Base-by-base conservation (phyloP, 2,329 filamentous ascomycete species). In the Cordyceps tenuipes region DNA sequence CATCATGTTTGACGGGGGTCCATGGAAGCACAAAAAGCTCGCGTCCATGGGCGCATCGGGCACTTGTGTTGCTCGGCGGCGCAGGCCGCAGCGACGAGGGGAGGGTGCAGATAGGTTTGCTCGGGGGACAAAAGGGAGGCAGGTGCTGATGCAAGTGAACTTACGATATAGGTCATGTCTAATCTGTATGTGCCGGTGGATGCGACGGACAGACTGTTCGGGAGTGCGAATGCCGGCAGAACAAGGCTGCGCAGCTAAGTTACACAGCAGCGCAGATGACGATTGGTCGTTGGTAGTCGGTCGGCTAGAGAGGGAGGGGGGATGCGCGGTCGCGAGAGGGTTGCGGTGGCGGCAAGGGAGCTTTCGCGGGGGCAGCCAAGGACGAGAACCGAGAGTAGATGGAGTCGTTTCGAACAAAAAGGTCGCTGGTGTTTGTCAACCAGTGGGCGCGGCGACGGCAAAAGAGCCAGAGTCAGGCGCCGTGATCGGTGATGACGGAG, bases 111-210 rank as follows among this genome's bases (percentile, higher is more conserved):
- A 51, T 17, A 21, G 47, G 56, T 43, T 43, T 21, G 55, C 46
- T 43, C 10, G 26, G 17, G 21, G n/a, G 39, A 36, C 5, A 26
- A 21, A 13, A 59, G 17, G 26, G 49, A 44, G 7, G 26, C 41
- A 44, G 7, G 19, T 19, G 41, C 7, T 17, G 13, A 31, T 49
- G 48, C 21, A 36, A 43, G 13, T 50, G 59, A 62, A 74, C 72
- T 74, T 69, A 74, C 72, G 70, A 73, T 74, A 66, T 73, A 73
- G 68, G 72, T 72, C 72, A 74, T 74, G 69, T 69, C 46, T 31
- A n/a, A n/a, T n/a, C n/a, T n/a, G n/a, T n/a, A 46, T 51, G 56
- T 8, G 48, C 48, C 34, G 17, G 23, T 43, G 46, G 39, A 46
- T 59, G 56, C 48, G 48, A 34, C 56, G 21, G 47, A 31, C 21